A percentile compares a stretch with the other conserved stretches of the same genome.
These are phyloP conservation scores for Ophiostoma sp. DNA, from an alignment of 2,329 filamentous ascomycete species.

Conservation along the genomic window DNA sequence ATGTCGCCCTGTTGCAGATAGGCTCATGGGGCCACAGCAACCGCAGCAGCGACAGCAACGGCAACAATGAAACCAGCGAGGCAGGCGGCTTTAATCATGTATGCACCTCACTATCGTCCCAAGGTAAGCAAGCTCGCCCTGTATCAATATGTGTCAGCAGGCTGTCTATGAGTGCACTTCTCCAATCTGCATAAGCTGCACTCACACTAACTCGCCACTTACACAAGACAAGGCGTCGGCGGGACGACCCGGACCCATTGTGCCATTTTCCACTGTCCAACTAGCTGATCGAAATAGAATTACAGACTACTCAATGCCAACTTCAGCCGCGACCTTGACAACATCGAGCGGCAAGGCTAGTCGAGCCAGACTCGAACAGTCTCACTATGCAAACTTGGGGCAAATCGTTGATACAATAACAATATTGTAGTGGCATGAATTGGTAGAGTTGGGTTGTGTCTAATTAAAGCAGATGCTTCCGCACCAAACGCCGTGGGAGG, in stretches of 20 bases:
- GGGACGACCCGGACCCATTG: not conserved
- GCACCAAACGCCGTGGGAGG: constrained; percentile 18
- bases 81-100: too few relatives aligned
- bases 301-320: not conserved
- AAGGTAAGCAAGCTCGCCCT: too few relatives aligned
- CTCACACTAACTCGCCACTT: too few relatives aligned
- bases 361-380: not conserved
- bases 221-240: not conserved
- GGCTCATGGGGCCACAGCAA: not conserved
- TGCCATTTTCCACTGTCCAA: not conserved
- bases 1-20: not conserved
- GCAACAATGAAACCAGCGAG: too few relatives aligned
- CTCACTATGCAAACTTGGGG: not conserved
- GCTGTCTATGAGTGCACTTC: too few relatives aligned
- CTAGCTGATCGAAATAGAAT: not conserved
- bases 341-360: not conserved
- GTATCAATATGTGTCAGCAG: too few relatives aligned
- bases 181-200: too few relatives aligned
- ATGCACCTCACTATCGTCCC: too few relatives aligned
- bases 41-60: too few relatives aligned
- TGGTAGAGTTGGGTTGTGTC: constrained; percentile 22
- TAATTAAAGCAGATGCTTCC: constrained; percentile 10
- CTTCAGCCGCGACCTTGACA: not conserved
- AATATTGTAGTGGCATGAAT: constrained; percentile 19
- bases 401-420: constrained; percentile 15